Evolutionary conservation across 2,329 filamentous ascomycete genomes (phyloP).

Genomic region (Ploettnerulaceae sp.): DNA sequence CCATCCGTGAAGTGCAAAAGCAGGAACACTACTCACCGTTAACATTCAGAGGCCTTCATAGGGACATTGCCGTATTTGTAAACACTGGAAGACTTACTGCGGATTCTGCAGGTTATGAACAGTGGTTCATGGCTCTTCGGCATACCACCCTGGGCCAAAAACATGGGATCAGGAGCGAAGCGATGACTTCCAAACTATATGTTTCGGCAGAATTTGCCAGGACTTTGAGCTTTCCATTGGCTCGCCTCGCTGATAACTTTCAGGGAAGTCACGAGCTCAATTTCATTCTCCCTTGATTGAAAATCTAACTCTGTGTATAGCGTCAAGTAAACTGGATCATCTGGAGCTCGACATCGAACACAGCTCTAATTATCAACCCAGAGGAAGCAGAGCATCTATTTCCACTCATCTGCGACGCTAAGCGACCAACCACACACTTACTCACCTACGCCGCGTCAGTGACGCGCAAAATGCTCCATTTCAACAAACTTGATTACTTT

Average conservation of each 20-base stretch:
- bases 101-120: slow-evolving; percentile 37
- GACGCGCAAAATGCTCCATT: slow-evolving; percentile 54
- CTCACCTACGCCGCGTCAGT: slow-evolving; percentile 56
- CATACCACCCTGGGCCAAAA: slow-evolving; percentile 37
- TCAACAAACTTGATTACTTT: slow-evolving; percentile 51
- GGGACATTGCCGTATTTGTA: slow-evolving; percentile 43
- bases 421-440: slow-evolving; percentile 38
- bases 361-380: slow-evolving; percentile 53
- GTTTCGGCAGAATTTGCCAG: no score
- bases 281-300: no score
- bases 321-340: slow-evolving; percentile 58
- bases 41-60: slow-evolving; percentile 43
- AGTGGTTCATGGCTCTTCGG: slow-evolving; percentile 40
- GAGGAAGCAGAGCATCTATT: slow-evolving; percentile 59
- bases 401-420: slow-evolving; percentile 35
- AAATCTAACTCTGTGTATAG: slow-evolving; percentile 40
- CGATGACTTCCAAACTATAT: no score
- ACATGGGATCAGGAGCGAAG: no score
- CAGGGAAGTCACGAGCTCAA: no score
- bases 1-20: slow-evolving; percentile 42
- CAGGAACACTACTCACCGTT: slow-evolving; percentile 36
- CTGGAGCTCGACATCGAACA: slow-evolving; percentile 44
- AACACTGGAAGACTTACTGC: slow-evolving; percentile 40
- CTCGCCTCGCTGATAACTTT: no score
- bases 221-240: no score